A percentile compares a stretch with the other conserved stretches of the same genome.
These are phyloP conservation scores for Sporopachydermia quercuum DNA, from an alignment of 805 yeast genomes.

Conservation along the genomic window DNA sequence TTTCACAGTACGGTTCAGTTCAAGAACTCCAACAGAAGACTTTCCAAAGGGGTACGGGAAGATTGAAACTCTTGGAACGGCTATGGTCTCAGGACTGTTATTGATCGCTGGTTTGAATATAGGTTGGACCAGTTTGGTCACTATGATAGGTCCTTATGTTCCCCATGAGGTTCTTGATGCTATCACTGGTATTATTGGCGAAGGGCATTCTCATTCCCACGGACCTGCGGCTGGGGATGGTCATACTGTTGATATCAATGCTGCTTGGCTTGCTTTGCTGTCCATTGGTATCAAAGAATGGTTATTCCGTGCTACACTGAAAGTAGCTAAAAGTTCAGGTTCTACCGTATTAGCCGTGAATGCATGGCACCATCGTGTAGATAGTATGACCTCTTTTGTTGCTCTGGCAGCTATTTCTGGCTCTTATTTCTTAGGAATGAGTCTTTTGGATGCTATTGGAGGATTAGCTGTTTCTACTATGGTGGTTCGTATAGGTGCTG, in stretches of 20 bases:
- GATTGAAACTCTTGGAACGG: constrained; percentile 81
- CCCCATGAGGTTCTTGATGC: constrained; percentile 48
- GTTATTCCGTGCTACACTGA: constrained; percentile 69
- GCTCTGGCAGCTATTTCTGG: constrained; percentile 80
- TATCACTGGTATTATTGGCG: constrained; percentile 29
- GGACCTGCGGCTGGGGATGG: constrained; percentile 15
- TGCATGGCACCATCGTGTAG: constrained; percentile 98
- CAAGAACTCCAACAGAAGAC: constrained; percentile 35
- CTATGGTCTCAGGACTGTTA: constrained; percentile 73
- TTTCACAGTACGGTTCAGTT: constrained; percentile 71
- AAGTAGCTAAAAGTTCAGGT: constrained; percentile 61
- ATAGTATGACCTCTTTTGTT: constrained; percentile 80
- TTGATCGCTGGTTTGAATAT: constrained; percentile 81
- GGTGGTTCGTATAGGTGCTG: constrained; percentile 73
- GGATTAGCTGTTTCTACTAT: constrained; percentile 75
- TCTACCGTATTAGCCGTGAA: constrained; percentile 89
- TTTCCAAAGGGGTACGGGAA: constrained; percentile 90
- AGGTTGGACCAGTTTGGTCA: constrained; percentile 70
- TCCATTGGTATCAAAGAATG: constrained; percentile 82
- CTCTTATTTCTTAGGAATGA: constrained; percentile 62
- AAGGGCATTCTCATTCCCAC: constrained; percentile 41
- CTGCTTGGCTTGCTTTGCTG: constrained; percentile 92
- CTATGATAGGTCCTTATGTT: constrained; percentile 48
- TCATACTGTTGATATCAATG: constrained; percentile 59
- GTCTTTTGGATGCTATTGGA: constrained; percentile 86